Evolutionary conservation across 2,329 filamentous ascomycete genomes (phyloP).

Genomic region (Cladosporium sphaerospermum): DNA sequence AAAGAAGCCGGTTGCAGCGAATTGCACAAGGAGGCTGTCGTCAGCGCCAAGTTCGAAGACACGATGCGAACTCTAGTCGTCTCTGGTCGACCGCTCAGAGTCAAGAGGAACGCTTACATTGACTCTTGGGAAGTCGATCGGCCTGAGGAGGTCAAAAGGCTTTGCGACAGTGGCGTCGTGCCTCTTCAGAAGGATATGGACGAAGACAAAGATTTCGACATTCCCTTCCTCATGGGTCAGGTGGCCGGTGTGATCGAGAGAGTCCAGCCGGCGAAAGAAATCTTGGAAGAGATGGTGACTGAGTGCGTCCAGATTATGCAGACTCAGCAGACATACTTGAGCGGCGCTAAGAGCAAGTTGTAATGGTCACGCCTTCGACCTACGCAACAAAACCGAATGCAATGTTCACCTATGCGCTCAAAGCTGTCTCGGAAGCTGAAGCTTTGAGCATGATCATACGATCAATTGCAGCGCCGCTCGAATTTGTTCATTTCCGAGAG

Average conservation of each 20-base stretch:
- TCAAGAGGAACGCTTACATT: constrained; percentile 79
- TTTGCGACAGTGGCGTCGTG: constrained; percentile 71
- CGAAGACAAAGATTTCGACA: constrained; percentile 72
- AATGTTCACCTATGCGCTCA: too few species aligned
- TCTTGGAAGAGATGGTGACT: constrained; percentile 84
- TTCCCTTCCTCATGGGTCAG: constrained; percentile 90
- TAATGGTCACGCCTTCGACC: constrained; percentile 19
- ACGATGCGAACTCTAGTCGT: constrained; percentile 79
- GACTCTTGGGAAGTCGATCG: constrained; percentile 65
- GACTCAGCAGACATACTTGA: constrained; percentile 56
- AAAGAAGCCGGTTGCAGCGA: constrained; percentile 74
- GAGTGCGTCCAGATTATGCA: constrained; percentile 66
- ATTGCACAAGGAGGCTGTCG: constrained; percentile 77
- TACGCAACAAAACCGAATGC: too few species aligned
- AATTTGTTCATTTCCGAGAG: too few species aligned
- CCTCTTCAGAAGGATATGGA: constrained; percentile 80
- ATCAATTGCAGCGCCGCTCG: too few species aligned
- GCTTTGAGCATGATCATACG: too few species aligned
- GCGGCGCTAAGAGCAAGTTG: constrained; percentile 37
- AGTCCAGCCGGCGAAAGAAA: constrained; percentile 73
- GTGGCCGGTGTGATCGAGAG: constrained; percentile 72
- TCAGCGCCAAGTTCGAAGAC: constrained; percentile 70
- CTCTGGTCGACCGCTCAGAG: constrained; percentile 72
- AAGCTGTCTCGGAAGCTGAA: too few species aligned
- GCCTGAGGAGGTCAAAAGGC: constrained; percentile 65